Evolutionary conservation across 2,329 filamentous ascomycete species (phyloP).

Genomic region (Xylaria sp.): DNA sequence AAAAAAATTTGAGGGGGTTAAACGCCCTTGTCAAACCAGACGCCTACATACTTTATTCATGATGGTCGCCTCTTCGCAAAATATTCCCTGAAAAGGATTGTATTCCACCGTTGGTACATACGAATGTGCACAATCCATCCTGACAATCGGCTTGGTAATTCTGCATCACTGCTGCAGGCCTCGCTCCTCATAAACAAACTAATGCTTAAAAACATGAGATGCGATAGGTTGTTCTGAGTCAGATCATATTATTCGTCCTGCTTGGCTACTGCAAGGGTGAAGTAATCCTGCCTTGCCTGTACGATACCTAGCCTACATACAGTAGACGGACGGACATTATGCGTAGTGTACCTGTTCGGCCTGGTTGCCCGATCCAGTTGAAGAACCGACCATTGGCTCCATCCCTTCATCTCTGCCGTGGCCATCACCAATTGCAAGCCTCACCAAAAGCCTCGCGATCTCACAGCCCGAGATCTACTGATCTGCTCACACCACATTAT

Average conservation of each 20-base stretch:
- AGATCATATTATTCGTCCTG: conserved; percentile 13
- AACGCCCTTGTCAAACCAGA: background rate
- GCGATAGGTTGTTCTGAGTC: conserved; percentile 16
- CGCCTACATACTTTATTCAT: background rate
- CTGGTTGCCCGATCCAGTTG: conserved; percentile 3
- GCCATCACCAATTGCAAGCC: conserved; percentile 14
- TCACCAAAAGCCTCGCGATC: conserved; percentile 17
- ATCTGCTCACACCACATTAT: background rate
- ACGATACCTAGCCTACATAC: background rate
- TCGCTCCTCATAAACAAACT: conserved; percentile 14
- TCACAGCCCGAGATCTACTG: conserved; percentile 2
- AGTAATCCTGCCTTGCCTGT: conserved; percentile 15
- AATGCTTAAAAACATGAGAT: conserved; percentile 2
- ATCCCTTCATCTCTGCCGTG: background rate
- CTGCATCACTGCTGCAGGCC: conserved; percentile 29
- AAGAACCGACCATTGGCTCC: background rate
- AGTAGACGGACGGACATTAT: background rate
- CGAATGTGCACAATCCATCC: conserved; percentile 6
- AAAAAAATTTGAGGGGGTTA: background rate
- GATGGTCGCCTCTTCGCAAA: conserved; percentile 7
- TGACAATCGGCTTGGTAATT: conserved; percentile 5
- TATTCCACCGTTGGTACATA: background rate
- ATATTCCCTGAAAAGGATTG: conserved; percentile 8
- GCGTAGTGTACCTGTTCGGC: background rate
- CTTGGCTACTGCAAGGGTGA: conserved; percentile 1